Conservation (phyloP, 2,329 filamentous ascomycete genomes). For the Aureobasidium sp. region DNA sequence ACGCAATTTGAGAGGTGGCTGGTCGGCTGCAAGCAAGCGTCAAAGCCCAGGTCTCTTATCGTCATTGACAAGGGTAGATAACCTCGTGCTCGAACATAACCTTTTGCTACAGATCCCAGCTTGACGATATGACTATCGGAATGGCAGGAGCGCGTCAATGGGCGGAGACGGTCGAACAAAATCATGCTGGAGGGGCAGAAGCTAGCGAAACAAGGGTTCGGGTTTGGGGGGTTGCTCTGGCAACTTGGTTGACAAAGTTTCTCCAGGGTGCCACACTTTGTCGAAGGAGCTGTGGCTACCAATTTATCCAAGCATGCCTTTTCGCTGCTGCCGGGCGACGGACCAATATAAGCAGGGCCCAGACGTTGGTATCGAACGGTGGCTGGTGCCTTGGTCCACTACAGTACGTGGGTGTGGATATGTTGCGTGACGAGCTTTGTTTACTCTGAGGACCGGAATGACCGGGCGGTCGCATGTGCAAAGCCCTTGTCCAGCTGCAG, state of each 20-base stretch:
- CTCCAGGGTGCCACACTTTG: not conserved
- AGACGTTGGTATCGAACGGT: constrained; percentile 11
- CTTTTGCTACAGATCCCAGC: not conserved
- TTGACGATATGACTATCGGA: not conserved
- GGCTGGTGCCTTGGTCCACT: constrained; percentile 4
- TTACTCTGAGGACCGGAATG: constrained; percentile 10
- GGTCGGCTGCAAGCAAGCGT: constrained; percentile 3
- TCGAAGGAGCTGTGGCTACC: constrained; percentile 1
- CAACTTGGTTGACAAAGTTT: constrained; percentile 3
- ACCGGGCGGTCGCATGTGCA: constrained; percentile 8
- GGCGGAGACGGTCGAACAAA: not conserved
- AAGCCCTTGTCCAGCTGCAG: constrained; percentile 5
- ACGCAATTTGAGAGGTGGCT: not conserved
- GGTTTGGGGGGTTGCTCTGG: constrained; percentile 5
- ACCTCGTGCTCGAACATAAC: not conserved
- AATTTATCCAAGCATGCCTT: constrained; percentile 12
- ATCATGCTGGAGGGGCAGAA: constrained; percentile 2
- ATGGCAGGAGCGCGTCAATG: not conserved
- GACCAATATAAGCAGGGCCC: constrained; percentile 1
- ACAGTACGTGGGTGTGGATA: not conserved
- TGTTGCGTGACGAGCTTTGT: constrained; percentile 10
- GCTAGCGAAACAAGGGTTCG: constrained; percentile 8
- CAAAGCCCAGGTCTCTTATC: not conserved
- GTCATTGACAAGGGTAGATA: not conserved
- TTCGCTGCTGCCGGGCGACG: constrained; percentile 3